Conservation (phyloP, 805 yeast genomes). For the Myxozyma geophila region DNA sequence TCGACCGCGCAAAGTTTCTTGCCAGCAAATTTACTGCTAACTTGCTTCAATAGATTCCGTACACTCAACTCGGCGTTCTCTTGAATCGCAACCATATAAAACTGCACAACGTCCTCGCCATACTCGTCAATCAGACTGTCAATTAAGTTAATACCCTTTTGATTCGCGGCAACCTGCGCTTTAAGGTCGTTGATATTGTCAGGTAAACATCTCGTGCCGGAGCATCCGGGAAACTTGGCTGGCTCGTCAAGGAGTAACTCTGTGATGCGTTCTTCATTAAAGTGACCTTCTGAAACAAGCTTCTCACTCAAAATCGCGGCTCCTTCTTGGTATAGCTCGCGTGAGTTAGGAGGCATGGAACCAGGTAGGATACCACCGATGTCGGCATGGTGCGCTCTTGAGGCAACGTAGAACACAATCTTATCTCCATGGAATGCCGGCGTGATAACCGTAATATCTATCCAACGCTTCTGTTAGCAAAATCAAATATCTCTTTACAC, state of each 20-base stretch:
- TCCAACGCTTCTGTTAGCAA: slow-evolving; percentile 52
- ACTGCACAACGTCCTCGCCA: slow-evolving; percentile 60
- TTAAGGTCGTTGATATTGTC: slow-evolving; percentile 85
- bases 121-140: slow-evolving; percentile 65
- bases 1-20: slow-evolving; percentile 59
- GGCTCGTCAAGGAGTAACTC: slow-evolving; percentile 71
- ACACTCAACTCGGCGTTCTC: slow-evolving; percentile 77
- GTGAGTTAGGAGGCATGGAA: slow-evolving; percentile 92
- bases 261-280: slow-evolving; percentile 73
- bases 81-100: slow-evolving; percentile 83
- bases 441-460: slow-evolving; percentile 85
- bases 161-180: slow-evolving; percentile 89
- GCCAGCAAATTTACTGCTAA: slow-evolving; percentile 49
- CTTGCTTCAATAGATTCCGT: slow-evolving; percentile 54
- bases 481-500: too few relatives aligned
- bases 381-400: slow-evolving; percentile 96
- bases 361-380: slow-evolving; percentile 93
- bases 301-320: slow-evolving; percentile 82
- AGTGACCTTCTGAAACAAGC: slow-evolving; percentile 69
- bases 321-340: slow-evolving; percentile 85
- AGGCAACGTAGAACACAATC: slow-evolving; percentile 85
- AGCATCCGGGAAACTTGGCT: slow-evolving; percentile 79
- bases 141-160: slow-evolving; percentile 75
- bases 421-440: slow-evolving; percentile 69
- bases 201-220: slow-evolving; percentile 81